These are phyloP conservation scores for Botryotinia calthae DNA, from an alignment of 2,329 filamentous ascomycete species.

Conservation along the genomic window DNA sequence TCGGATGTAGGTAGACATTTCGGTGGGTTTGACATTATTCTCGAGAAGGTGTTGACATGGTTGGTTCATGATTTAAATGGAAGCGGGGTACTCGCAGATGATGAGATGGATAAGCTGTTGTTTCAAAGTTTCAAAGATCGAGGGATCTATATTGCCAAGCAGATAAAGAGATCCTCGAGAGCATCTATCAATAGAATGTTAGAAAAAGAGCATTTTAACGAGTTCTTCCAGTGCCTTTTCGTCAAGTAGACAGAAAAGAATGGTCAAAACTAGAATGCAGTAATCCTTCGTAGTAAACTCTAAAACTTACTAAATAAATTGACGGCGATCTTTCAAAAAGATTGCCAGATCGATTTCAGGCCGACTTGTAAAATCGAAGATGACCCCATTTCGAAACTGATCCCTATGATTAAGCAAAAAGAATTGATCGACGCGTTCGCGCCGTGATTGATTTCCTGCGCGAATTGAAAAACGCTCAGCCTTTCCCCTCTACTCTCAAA, in stretches of 20 bases:
- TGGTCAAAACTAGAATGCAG: not conserved
- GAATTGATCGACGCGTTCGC: not conserved
- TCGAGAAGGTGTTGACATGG: slow-evolving; percentile 11
- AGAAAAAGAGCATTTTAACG: not conserved
- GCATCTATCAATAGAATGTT: not conserved
- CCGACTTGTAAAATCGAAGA: not conserved
- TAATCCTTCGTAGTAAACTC: not conserved
- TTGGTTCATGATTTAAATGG: not conserved
- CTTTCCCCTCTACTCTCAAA: not conserved
- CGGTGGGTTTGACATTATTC: not conserved
- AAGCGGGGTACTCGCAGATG: not conserved
- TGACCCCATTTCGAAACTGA: not conserved
- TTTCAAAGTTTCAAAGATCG: not conserved
- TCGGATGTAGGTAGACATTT: slow-evolving; percentile 1
- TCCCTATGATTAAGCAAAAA: not conserved
- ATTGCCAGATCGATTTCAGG: not conserved
- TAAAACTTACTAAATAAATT: not conserved
- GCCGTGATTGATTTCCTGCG: not conserved
- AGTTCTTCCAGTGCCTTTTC: not conserved
- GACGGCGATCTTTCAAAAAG: not conserved
- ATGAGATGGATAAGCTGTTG: not conserved
- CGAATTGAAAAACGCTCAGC: not conserved
- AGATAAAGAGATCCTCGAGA: not conserved
- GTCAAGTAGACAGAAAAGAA: not conserved
- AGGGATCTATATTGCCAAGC: not conserved